Evolutionary conservation across 2,329 filamentous ascomycete genomes (phyloP).

Genomic region (Neopestalotiopsis sp.): DNA sequence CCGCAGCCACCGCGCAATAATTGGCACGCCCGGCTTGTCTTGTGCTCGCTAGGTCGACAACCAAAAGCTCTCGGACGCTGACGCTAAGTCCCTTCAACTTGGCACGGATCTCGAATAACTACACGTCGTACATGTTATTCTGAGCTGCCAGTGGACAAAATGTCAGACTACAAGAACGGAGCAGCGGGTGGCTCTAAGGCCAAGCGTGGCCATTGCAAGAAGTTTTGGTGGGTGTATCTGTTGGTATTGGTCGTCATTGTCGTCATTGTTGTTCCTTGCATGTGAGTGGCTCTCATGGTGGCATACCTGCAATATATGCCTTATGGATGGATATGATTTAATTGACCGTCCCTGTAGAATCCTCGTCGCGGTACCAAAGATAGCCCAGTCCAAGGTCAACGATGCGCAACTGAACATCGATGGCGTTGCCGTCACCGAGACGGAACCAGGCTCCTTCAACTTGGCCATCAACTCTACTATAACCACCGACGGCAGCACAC

Average conservation of each 20-base stretch:
- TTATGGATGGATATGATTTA: background rate
- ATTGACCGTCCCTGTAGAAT: conserved; percentile 45
- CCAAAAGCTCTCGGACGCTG: too few species aligned
- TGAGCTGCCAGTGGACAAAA: background rate
- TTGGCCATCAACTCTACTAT: conserved; percentile 64
- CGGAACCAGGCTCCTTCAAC: conserved; percentile 49
- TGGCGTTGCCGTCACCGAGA: conserved; percentile 54
- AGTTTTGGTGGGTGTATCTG: conserved; percentile 68
- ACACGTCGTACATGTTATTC: background rate
- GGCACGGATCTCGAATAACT: background rate
- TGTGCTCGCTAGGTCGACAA: too few species aligned
- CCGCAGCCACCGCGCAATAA: too few species aligned
- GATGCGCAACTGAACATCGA: conserved; percentile 57
- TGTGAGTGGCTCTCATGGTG: conserved; percentile 54
- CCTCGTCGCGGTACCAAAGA: conserved; percentile 60
- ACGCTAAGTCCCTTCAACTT: background rate
- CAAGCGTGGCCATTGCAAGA: conserved; percentile 54
- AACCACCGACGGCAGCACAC: conserved; percentile 54
- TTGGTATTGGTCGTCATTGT: conserved; percentile 55
- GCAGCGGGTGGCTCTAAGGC: conserved; percentile 42
- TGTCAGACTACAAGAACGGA: conserved; percentile 25
- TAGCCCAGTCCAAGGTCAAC: conserved; percentile 63
- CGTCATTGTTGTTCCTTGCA: conserved; percentile 60
- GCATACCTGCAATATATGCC: background rate
- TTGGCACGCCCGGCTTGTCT: too few species aligned